Evolutionary conservation across 2,329 filamentous ascomycete genomes (phyloP), one percentile per base, ranked within the genome.

Genomic region (Coniella lustricola): DNA sequence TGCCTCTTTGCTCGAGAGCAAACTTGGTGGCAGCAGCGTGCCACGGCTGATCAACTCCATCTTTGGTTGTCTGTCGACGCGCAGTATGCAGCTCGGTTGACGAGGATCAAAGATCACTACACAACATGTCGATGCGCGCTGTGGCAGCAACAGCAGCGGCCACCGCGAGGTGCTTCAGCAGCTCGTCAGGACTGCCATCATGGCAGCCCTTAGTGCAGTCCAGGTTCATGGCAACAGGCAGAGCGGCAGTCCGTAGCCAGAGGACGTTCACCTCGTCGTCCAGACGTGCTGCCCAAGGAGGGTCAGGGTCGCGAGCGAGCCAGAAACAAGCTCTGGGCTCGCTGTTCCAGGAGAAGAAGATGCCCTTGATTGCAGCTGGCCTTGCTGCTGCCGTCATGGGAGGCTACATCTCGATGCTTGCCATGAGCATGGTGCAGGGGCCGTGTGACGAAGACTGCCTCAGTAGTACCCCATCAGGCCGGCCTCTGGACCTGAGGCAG

Each of bases 281-380:
- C 3, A 40, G 36, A 14, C 35, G 25, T 12, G 38, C 35, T 17
- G 36, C 22, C 17, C 16, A 25, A 29, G 14, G 22, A 32, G 21
- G n/a, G 7, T 12, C 16, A 16, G 20, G 22, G 29, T 14, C 17
- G 13, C 17, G 7, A 4, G 5, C 44, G 13, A 17, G 31, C 17
- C 13, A 35, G n/a, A 29, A 21, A 20, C 32, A 47, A 9, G 20
- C 59, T 9, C 51, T 62, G 3, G 44, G 50, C 21, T 40, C 64
- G 18, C 60, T 68, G 7, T 51, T 58, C 18, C 47, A 67, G 56
- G 64, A 64, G 56, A 62, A 64, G 55, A 61, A 67, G 66, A 54
- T 73, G 61, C 68, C 69, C 9, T 67, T 77, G 22, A 66, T 73
- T 49, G 73, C 73, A 42, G 67, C 69, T 49, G 70, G 72, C 49